phyloP scores from a whole-genome alignment of 2,329 filamentous ascomycete genomes.

The Lachnellula arida region DNA sequence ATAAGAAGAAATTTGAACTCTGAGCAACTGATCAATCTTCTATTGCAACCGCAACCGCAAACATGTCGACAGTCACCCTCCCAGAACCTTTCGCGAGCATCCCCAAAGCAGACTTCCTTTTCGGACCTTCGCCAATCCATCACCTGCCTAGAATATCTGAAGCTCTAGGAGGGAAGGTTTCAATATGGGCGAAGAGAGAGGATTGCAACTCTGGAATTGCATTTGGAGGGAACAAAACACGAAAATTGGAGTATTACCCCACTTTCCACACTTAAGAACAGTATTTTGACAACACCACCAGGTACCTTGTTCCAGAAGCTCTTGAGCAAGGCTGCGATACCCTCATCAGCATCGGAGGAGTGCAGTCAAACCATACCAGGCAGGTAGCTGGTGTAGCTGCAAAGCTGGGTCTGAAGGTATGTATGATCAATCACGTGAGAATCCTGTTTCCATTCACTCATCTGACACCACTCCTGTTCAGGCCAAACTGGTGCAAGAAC shows the following conservation, averaged over 20 bases:
- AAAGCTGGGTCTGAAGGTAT: slow-evolving; percentile 48
- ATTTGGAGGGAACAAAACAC: slow-evolving; percentile 64
- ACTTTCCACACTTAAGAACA: background rate
- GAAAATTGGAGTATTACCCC: slow-evolving; percentile 55
- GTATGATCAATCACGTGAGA: background rate
- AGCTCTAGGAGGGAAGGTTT: slow-evolving; percentile 54
- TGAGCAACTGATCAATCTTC: too few relatives aligned
- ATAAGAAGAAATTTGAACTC: too few relatives aligned
- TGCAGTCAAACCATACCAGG: slow-evolving; percentile 67
- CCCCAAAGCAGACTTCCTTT: slow-evolving; percentile 56
- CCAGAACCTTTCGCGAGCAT: slow-evolving; percentile 60
- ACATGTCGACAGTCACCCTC: slow-evolving; percentile 39
- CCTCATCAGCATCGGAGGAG: slow-evolving; percentile 61
- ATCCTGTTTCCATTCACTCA: background rate
- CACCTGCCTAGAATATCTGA: slow-evolving; percentile 59
- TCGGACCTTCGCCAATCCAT: slow-evolving; percentile 66
- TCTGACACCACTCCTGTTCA: background rate
- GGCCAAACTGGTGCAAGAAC: slow-evolving; percentile 57
- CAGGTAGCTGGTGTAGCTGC: slow-evolving; percentile 60
- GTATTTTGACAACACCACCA: slow-evolving; percentile 21
- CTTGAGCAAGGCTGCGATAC: slow-evolving; percentile 53
- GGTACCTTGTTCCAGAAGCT: slow-evolving; percentile 62
- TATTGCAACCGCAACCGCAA: too few relatives aligned
- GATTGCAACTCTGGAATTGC: slow-evolving; percentile 66
- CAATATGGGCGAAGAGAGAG: slow-evolving; percentile 67